These are phyloP conservation scores for Talaromyces proteolyticus DNA, from an alignment of 495 filamentous ascomycete genomes.

Conservation along the genomic window DNA sequence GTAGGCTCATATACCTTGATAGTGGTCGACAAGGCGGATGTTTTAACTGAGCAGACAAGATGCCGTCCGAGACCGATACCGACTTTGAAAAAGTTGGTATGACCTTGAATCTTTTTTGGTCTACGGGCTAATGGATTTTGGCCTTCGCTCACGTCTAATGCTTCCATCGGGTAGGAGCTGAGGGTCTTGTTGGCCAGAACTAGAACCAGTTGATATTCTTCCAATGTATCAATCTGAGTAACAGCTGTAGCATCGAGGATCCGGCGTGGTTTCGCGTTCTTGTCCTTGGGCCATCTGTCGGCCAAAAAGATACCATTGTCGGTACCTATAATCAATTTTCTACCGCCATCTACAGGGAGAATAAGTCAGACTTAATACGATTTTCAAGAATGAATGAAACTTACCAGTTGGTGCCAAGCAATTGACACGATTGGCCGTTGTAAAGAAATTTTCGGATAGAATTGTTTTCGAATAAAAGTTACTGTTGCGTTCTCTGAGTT, in stretches of 20 bases:
- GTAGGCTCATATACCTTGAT: slow-evolving; percentile 98
- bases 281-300: slow-evolving; percentile 84
- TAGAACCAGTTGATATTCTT: slow-evolving; percentile 86
- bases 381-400: slow-evolving; percentile 11
- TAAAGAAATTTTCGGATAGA: slow-evolving; percentile 82
- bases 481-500: slow-evolving; percentile 71
- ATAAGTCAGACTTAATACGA: slow-evolving; percentile 23
- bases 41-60: slow-evolving; percentile 92
- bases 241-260: slow-evolving; percentile 84
- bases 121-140: slow-evolving; percentile 68
- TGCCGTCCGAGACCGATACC: slow-evolving; percentile 93
- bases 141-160: slow-evolving; percentile 73
- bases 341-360: slow-evolving; percentile 67
- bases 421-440: slow-evolving; percentile 74
- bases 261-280: slow-evolving; percentile 64
- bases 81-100: slow-evolving; percentile 97
- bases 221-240: slow-evolving; percentile 91
- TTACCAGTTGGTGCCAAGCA: slow-evolving; percentile 85
- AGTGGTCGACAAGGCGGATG: slow-evolving; percentile 79
- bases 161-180: slow-evolving; percentile 77
- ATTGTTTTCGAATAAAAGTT: slow-evolving; percentile 91
- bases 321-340: slow-evolving; percentile 90
- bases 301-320: slow-evolving; percentile 89
- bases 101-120: slow-evolving; percentile 94
- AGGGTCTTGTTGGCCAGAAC: slow-evolving; percentile 92